Evolutionary conservation across 257 asterid genomes (phyloP), one percentile per base, ranked within the genome.

Genomic region (Pogostemon cablin): DNA sequence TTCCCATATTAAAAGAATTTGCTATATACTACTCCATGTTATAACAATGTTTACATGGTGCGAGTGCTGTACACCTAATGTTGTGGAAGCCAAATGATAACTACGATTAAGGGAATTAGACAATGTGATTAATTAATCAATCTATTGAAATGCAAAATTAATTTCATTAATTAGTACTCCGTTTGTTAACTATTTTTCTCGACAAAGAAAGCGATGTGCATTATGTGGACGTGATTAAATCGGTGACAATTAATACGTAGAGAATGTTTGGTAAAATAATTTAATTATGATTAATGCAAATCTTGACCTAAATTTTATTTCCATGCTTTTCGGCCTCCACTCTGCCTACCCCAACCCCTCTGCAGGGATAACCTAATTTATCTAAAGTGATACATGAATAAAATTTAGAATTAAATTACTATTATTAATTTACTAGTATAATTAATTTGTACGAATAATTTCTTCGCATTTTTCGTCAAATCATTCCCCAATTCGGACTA

Each of bases 141-240:
- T 52, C 12, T 52, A 57, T 34, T 3, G 25, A 58, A 53, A 0
- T 32, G 20, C 17, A 9, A 20, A 34, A 57, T 9, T 58, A 9
- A 58, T 35, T 3, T 34, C 10, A 57, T 3, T 25, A 6, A 6
- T 43, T 43, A 3, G 47, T 42, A 5, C 6, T 2, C 53, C 11
- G 5, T 59, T 35, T 58, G 6, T 35, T 35, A 58, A 58, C 64
- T 20, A 25, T 25, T 25, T 46, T 55, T 56, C 5, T 40, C 34
- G 73, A 57, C 56, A 74, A 48, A 4, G 69, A 74, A 59, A 74
- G 62, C 3, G 69, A 67, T 40, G 56, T 0, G 41, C 63, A 67
- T 49, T 46, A 12, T 37, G 60, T 12, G 0, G 41, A 17, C 64
- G 60, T 66, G 78, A 74, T 53, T 62, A 63, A 41, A 52, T 2